phyloP scores from a whole-genome alignment of 1,284 basidiomycete genomes.

The Meripilus lineatus region DNA sequence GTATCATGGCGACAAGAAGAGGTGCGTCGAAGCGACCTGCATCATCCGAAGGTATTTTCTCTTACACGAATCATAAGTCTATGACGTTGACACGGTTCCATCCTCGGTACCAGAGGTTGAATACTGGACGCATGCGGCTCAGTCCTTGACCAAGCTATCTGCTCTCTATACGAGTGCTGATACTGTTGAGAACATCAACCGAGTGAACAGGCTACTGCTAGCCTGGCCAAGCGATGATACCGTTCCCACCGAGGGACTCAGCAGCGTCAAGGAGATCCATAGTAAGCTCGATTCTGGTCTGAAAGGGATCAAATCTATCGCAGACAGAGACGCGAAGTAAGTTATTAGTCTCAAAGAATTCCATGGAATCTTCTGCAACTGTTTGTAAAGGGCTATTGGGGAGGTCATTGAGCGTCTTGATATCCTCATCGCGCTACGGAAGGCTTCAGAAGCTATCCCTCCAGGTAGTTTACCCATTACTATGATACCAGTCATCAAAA shows the following conservation, averaged over 20 bases:
- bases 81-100: not conserved
- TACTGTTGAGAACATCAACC: slow-evolving; percentile 55
- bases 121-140: slow-evolving; percentile 63
- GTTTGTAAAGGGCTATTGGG: slow-evolving; percentile 52
- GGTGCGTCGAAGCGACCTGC: slow-evolving; percentile 43
- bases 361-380: slow-evolving; percentile 6
- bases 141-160: slow-evolving; percentile 50
- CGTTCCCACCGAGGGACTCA: slow-evolving; percentile 60
- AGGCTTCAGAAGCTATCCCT: slow-evolving; percentile 54
- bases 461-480: slow-evolving; percentile 40
- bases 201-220: slow-evolving; percentile 65
- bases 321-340: slow-evolving; percentile 64
- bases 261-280: slow-evolving; percentile 55
- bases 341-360: slow-evolving; percentile 17
- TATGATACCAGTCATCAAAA: not conserved
- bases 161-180: slow-evolving; percentile 45
- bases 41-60: slow-evolving; percentile 47
- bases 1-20: slow-evolving; percentile 55
- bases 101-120: slow-evolving; percentile 48
- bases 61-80: not conserved
- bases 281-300: slow-evolving; percentile 58
- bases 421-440: slow-evolving; percentile 66
- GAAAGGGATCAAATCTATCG: slow-evolving; percentile 51
- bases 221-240: slow-evolving; percentile 70
- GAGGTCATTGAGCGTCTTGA: slow-evolving; percentile 63